Evolutionary conservation across 331 rosid genomes (phyloP).

Genomic region (Malus hybrid): DNA sequence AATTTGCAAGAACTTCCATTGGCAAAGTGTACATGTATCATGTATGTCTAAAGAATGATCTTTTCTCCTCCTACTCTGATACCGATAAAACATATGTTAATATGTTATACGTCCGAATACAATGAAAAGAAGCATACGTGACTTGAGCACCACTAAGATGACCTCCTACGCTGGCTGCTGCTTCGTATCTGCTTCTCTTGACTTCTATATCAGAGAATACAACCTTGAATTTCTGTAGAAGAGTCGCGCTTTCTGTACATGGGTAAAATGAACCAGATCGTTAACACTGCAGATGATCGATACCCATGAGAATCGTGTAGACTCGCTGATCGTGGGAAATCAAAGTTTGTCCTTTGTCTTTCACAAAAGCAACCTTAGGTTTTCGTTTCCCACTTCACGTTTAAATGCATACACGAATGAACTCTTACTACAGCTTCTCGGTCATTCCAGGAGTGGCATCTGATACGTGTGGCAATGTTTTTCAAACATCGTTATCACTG

Average conservation of each 20-base stretch:
- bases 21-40: conserved; percentile 2
- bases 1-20: background rate
- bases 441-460: background rate
- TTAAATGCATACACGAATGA: background rate
- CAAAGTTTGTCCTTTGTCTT: conserved; percentile 10
- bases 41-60: background rate
- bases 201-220: background rate
- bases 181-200: conserved; percentile 1
- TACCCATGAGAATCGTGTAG: background rate
- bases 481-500: background rate
- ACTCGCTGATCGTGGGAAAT: conserved; percentile 7
- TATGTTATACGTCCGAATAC: background rate
- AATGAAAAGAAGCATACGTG: background rate
- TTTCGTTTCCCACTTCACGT: conserved; percentile 9
- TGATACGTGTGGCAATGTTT: background rate
- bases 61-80: conserved; percentile 8
- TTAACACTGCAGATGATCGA: conserved; percentile 2
- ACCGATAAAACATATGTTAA: conserved; percentile 6
- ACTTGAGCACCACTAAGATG: conserved; percentile 10
- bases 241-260: conserved; percentile 1
- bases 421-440: background rate
- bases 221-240: background rate
- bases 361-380: conserved; percentile 15
- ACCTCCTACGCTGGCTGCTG: conserved; percentile 8
- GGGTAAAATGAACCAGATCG: conserved; percentile 5